phyloP scores from a whole-genome alignment of 225 moss, liverwort and hornwort genomes.

The Polytrichum commune region DNA sequence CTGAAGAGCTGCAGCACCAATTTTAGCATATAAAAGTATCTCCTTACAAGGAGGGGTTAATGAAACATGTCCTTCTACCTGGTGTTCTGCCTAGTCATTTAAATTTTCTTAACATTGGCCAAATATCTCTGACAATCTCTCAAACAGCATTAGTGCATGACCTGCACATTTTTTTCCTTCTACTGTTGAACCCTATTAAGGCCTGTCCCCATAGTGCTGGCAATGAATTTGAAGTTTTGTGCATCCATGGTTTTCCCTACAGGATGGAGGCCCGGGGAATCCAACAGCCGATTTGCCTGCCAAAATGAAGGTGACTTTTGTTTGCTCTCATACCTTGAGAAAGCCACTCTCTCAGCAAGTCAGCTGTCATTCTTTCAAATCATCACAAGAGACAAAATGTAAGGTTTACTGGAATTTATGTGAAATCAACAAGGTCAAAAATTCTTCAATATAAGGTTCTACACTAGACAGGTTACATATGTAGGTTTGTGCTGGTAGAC shows the following conservation, averaged over 20 bases:
- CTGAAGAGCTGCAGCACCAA: not conserved
- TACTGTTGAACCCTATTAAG: not conserved
- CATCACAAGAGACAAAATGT: not conserved
- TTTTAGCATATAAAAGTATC: not conserved
- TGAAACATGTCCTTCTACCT: no score
- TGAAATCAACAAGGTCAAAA: not conserved
- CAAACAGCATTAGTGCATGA: no score
- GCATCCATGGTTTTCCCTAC: not conserved
- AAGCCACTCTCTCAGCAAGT: constrained; percentile 1
- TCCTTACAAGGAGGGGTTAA: not conserved
- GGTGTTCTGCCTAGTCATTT: no score
- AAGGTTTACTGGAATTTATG: constrained; percentile 1
- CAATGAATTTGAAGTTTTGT: constrained; percentile 1
- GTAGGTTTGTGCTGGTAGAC: not conserved
- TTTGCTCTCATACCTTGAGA: constrained; percentile 2
- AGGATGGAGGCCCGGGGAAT: constrained; percentile 50
- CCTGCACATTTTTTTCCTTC: no score
- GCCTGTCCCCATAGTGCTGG: not conserved
- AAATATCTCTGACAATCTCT: no score
- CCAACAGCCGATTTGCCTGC: constrained; percentile 45
- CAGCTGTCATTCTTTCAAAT: not conserved
- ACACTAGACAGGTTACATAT: not conserved
- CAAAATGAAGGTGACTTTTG: constrained; percentile 44
- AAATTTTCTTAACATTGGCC: no score
- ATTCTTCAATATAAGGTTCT: not conserved